These are phyloP conservation scores for Calonectria leucothoes DNA, from an alignment of 2,329 filamentous ascomycete species.

Conservation along the genomic window DNA sequence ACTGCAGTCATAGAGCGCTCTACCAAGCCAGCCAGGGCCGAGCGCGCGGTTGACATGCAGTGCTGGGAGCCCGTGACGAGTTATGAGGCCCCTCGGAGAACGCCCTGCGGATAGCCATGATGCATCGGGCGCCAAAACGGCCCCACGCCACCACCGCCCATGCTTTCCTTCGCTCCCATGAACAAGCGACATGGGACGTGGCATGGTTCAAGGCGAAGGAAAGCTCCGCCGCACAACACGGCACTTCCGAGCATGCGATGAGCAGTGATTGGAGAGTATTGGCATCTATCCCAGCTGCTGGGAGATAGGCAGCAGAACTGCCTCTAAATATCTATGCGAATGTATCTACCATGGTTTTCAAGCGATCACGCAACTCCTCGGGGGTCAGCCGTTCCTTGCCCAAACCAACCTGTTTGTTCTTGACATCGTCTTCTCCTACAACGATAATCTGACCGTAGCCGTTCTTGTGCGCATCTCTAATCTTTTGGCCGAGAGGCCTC, in stretches of 20 bases:
- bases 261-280: constrained; percentile 17
- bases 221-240: constrained; percentile 13
- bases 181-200: not conserved
- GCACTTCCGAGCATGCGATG: constrained; percentile 14
- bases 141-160: constrained; percentile 3
- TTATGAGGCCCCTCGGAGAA: not conserved
- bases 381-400: constrained; percentile 57
- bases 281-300: constrained; percentile 18
- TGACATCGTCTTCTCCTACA: constrained; percentile 74
- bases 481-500: constrained; percentile 74
- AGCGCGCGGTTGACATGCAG: constrained; percentile 27
- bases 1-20: constrained; percentile 28
- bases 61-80: not conserved
- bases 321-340: constrained; percentile 54
- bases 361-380: constrained; percentile 55
- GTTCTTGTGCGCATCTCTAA: constrained; percentile 76
- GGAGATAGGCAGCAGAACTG: constrained; percentile 1
- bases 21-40: constrained; percentile 32
- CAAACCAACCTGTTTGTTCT: constrained; percentile 64
- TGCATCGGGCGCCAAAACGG: not conserved
- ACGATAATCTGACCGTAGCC: constrained; percentile 81
- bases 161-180: not conserved
- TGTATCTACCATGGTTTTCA: constrained; percentile 58
- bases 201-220: not conserved
- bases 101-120: not conserved